phyloP scores from a whole-genome alignment of 306 rosid species.

The Senna tora region DNA sequence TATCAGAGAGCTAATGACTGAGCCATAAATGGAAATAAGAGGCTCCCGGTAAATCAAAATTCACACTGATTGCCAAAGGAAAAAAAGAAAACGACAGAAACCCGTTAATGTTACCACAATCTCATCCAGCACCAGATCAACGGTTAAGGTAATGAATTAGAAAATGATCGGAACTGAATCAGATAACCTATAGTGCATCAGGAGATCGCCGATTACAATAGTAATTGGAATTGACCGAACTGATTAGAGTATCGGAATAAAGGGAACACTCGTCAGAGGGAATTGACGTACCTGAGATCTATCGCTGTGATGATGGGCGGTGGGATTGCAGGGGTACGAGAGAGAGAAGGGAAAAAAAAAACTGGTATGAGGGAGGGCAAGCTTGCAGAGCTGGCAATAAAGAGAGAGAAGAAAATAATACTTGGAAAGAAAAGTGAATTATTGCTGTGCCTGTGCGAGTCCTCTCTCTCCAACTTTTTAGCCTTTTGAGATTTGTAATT shows the following conservation, averaged over 20 bases:
- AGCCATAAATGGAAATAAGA: conserved; percentile 9
- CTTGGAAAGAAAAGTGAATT: conserved; percentile 74
- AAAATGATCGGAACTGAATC: conserved; percentile 31
- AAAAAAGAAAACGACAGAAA: conserved; percentile 28
- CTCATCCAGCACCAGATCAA: conserved; percentile 34
- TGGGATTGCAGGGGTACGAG: conserved; percentile 7
- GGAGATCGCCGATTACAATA: conserved; percentile 45
- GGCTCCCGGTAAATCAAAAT: conserved; percentile 44
- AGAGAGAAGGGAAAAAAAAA: conserved; percentile 38
- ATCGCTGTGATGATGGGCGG: conserved; percentile 42
- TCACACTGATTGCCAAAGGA: conserved; percentile 19
- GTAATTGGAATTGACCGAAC: conserved; percentile 34
- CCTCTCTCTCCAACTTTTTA: conserved; percentile 79
- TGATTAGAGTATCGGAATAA: conserved; percentile 6
- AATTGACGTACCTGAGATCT: conserved; percentile 72
- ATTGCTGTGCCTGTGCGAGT: conserved; percentile 63
- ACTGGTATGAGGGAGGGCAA: conserved; percentile 64
- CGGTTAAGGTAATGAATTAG: conserved; percentile 13
- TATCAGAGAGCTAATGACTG: neutral
- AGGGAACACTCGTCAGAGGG: conserved; percentile 17
- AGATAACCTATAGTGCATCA: conserved; percentile 2
- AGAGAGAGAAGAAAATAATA: conserved; percentile 52
- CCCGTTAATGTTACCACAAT: conserved; percentile 29
- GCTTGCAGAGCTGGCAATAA: conserved; percentile 83
- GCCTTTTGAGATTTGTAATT: conserved; percentile 75